Base-by-base conservation (phyloP, 2,329 filamentous ascomycete genomes). In the Sporothrix phasma region DNA sequence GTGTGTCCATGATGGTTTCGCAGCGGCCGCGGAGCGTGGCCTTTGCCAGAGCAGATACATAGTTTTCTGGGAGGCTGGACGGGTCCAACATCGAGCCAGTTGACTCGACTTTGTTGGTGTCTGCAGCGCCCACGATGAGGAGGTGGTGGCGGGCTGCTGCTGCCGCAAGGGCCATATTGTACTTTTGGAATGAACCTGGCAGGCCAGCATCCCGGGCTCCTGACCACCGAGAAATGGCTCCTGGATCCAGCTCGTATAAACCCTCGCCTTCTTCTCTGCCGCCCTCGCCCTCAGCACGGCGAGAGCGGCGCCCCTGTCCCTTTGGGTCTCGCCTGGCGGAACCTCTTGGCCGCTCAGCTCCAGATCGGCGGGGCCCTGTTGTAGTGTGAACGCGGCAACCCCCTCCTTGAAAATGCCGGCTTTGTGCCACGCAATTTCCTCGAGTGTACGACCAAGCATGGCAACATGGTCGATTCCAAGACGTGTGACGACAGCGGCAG, bases 11-110 rank as follows among this genome's bases (percentile, higher is more conserved):
- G 5, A 37, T 47, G 46, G 81, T 76, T 68, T 88, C 84, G 72
- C 92, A 97, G 53, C 94, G 83, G 3, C 93, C 94, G 46, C 91
- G 83, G 78, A 92, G 89, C 2, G 85, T 83, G 2, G 91, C 88
- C 69, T 84, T 76, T 72, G 93, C 86, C 1, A 99, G 78, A 0
- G 92, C 94, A 15, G 82, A 79, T 26, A 85, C 19, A 8, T 62
- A 54, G 5, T 15, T 13, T 2, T 26, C 26, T 10, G 67, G 59
- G 3, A 67, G 39, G 5, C 56, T 26, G 4, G 58, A 19, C 0
- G 63, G 70, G 84, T 77, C 75, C 73, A 0, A 89, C 84, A 3
- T 93, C 75, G 3, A 10, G 22, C 49, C 2, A 3, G 73, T 26
- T 3, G 71, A 66, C 0, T 67, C 65, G 11, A 71, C 68, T 0